Conservation (phyloP, 116 monocot species). For the Phalaenopsis hybrid region DNA sequence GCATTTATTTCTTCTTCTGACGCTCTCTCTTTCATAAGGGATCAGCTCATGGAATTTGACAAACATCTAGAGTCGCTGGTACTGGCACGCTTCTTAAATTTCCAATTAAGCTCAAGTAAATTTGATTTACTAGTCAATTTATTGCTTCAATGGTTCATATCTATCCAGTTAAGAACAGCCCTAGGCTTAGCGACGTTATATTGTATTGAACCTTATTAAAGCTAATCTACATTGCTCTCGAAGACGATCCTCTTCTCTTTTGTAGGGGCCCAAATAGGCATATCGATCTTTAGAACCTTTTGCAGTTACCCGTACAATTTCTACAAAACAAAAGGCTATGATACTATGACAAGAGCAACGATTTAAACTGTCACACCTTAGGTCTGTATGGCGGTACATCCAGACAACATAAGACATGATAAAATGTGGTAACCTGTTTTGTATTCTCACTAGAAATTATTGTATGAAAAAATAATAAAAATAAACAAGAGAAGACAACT, state of each 20-base stretch:
- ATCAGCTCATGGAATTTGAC: conserved; percentile 62
- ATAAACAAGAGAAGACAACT: too few relatives aligned
- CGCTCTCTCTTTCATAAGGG: conserved; percentile 63
- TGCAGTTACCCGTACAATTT: not conserved
- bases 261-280: not conserved
- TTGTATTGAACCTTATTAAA: not conserved
- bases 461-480: too few relatives aligned
- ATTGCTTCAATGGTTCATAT: not conserved
- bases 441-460: too few relatives aligned
- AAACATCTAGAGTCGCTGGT: conserved; percentile 81
- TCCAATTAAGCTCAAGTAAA: not conserved
- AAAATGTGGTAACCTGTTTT: too few relatives aligned
- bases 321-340: not conserved
- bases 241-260: not conserved
- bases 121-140: not conserved
- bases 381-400: too few relatives aligned
- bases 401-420: too few relatives aligned
- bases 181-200: not conserved
- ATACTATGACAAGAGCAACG: not conserved
- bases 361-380: not conserved
- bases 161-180: not conserved
- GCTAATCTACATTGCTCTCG: not conserved
- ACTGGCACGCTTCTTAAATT: not conserved
- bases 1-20: conserved; percentile 84
- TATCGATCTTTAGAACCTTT: not conserved